Conservation (phyloP, 2,329 filamentous ascomycete species). For the Calonectria henricotiae region DNA sequence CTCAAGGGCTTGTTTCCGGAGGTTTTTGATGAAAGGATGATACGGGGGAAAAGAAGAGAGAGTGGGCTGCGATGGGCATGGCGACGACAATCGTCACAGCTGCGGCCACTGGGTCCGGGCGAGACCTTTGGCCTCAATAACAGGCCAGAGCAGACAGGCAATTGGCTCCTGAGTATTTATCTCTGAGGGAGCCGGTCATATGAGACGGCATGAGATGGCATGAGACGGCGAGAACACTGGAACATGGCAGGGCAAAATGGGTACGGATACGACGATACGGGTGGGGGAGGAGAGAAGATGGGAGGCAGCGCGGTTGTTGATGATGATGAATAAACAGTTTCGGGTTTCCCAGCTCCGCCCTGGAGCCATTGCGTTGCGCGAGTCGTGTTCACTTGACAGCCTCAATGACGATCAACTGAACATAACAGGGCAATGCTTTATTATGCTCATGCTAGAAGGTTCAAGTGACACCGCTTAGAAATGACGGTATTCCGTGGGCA, state of each 20-base stretch:
- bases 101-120: constrained; percentile 7
- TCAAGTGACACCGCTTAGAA: constrained; percentile 20
- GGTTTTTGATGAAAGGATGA: constrained; percentile 6
- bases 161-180: not conserved
- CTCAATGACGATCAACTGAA: not conserved
- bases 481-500: constrained; percentile 16
- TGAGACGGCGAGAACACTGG: not conserved
- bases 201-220: constrained; percentile 18
- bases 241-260: not conserved
- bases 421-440: constrained; percentile 8
- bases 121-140: constrained; percentile 17
- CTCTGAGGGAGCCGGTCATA: not conserved
- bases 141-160: not conserved
- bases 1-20: constrained; percentile 19
- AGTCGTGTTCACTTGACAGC: constrained; percentile 4
- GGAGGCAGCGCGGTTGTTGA: not conserved
- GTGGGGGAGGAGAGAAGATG: not conserved
- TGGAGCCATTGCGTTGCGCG: constrained; percentile 13
- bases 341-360: not conserved
- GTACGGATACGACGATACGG: not conserved
- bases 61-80: not conserved
- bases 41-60: constrained; percentile 2
- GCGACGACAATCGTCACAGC: constrained; percentile 24
- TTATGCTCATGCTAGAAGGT: constrained; percentile 25
- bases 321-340: not conserved